Conservation (phyloP, 1,284 basidiomycete genomes). For the Cerioporus squamosus region DNA sequence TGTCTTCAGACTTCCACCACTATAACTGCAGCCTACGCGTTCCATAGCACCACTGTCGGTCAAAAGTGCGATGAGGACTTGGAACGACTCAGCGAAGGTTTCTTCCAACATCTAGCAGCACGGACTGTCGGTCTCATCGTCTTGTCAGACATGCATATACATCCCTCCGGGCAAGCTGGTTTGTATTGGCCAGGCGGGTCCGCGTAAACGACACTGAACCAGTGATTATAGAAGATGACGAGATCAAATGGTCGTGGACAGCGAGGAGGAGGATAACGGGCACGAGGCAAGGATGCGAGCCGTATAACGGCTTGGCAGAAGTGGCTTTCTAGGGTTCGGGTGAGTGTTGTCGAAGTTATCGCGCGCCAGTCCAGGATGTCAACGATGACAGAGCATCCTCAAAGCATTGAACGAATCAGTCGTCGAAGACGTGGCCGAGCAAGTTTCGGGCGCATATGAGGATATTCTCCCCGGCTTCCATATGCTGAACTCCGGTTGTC, state of each 20-base stretch:
- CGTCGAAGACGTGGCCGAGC: slow-evolving; percentile 26
- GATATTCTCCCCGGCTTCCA: slow-evolving; percentile 53
- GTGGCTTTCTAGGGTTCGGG: slow-evolving; percentile 38
- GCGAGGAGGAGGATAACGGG: slow-evolving; percentile 29
- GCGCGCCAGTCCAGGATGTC: too few species aligned
- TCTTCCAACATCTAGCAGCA: not conserved
- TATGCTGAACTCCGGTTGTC: slow-evolving; percentile 63
- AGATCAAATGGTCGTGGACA: not conserved
- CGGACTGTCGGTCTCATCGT: not conserved
- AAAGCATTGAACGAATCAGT: slow-evolving; percentile 31
- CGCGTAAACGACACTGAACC: not conserved
- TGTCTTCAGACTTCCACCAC: not conserved
- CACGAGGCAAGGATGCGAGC: slow-evolving; percentile 33
- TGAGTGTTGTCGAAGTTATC: slow-evolving; percentile 16
- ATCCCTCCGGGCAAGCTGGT: slow-evolving; percentile 28
- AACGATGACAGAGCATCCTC: slow-evolving; percentile 20
- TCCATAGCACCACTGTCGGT: too few species aligned
- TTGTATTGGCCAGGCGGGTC: not conserved
- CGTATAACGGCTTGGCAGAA: slow-evolving; percentile 37
- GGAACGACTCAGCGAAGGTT: slow-evolving; percentile 27
- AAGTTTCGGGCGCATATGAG: slow-evolving; percentile 32
- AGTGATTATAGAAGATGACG: not conserved
- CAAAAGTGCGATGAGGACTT: slow-evolving; percentile 4
- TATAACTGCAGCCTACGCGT: not conserved
- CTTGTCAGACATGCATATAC: slow-evolving; percentile 31